Conservation (phyloP, 75 land plant species). For the Picea sitchensis region DNA sequence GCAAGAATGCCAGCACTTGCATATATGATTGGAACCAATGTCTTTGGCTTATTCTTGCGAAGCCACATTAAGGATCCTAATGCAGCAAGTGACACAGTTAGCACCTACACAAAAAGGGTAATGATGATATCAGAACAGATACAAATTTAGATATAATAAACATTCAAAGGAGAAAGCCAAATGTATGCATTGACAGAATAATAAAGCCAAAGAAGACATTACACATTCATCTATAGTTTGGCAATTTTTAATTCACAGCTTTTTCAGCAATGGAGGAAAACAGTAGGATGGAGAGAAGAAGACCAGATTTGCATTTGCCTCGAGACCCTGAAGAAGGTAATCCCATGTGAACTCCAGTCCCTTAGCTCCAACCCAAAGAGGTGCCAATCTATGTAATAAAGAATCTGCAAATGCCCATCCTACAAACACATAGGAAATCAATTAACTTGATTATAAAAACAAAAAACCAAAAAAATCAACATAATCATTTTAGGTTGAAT, state of each 20-base stretch:
- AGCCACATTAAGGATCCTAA: conserved; percentile 97
- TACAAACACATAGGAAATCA: conserved; percentile 13
- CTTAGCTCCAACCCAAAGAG: conserved; percentile 97
- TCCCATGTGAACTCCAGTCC: conserved; percentile 99
- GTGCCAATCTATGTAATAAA: conserved; percentile 83
- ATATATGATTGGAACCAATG: conserved; percentile 90
- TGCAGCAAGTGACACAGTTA: conserved; percentile 88
- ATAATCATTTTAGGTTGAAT: neutral
- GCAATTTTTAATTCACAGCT: neutral
- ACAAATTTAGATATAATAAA: neutral
- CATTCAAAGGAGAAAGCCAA: neutral
- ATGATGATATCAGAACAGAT: conserved; percentile 4
- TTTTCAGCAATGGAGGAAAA: conserved; percentile 8
- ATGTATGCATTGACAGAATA: neutral
- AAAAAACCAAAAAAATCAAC: neutral
- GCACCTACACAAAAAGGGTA: conserved; percentile 41
- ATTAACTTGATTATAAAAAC: neutral
- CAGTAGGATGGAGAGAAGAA: neutral
- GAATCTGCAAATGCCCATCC: conserved; percentile 99
- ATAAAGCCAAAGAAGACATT: neutral
- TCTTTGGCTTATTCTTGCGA: conserved; percentile 84
- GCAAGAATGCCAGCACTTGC: conserved; percentile 79
- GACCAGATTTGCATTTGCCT: conserved; percentile 98
- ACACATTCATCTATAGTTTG: neutral
- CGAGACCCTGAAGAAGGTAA: conserved; percentile 82